A percentile compares a stretch with the other conserved stretches of the same genome.
Conservation (phyloP, 768 basidiomycete genomes). For the Termitomyces sp. region DNA sequence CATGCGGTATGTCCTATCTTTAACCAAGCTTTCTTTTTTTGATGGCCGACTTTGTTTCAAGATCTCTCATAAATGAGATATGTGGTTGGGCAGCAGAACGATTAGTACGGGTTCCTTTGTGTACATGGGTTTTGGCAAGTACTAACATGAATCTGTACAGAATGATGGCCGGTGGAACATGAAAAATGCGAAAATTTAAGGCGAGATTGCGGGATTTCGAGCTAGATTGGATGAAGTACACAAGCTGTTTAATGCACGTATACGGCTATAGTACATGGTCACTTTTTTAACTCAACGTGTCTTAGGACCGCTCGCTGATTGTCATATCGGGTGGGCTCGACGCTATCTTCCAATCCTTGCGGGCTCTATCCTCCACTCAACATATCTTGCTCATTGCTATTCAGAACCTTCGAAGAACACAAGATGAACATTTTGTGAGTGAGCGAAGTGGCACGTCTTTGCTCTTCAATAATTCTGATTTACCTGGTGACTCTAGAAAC, state of each 20-base stretch:
- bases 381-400: slow-evolving; percentile 3
- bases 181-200: neutral
- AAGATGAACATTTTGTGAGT: too few species aligned
- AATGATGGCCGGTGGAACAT: slow-evolving; percentile 7
- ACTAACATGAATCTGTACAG: neutral
- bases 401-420: neutral
- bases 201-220: slow-evolving; percentile 10
- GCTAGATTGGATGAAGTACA: slow-evolving; percentile 1
- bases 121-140: neutral
- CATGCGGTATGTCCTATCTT: slow-evolving; percentile 9
- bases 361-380: neutral
- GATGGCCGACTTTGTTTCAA: neutral
- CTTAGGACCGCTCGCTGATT: too few species aligned
- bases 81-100: slow-evolving; percentile 12
- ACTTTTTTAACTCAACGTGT: neutral
- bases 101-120: slow-evolving; percentile 5
- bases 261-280: neutral
- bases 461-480: too few species aligned
- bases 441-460: too few species aligned
- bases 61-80: slow-evolving; percentile 12
- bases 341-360: neutral
- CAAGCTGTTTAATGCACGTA: slow-evolving; percentile 3
- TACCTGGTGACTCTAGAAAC: too few species aligned
- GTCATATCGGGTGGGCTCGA: neutral
- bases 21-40: neutral